Percentiles rank a stretch among this genome's conserved stretches.
Conservation (phyloP, 75 land plant genomes). For the Chamaecyparis obtusa region DNA sequence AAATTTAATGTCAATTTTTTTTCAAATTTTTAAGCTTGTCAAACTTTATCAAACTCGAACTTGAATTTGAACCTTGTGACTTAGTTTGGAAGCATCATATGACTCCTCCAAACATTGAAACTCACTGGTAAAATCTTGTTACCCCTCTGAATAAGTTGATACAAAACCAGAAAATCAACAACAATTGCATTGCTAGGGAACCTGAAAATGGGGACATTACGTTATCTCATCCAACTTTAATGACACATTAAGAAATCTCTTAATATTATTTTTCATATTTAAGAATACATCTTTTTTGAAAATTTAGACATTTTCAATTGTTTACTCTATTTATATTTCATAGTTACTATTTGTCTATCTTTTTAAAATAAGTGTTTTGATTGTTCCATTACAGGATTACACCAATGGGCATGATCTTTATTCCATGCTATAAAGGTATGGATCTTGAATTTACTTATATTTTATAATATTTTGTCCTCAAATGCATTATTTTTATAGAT, state of each 20-base stretch:
- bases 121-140: no score
- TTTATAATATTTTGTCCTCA: neutral
- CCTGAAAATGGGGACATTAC: no score
- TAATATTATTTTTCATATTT: neutral
- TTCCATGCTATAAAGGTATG: constrained; percentile 88
- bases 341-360: neutral
- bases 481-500: neutral
- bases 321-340: neutral
- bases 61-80: no score
- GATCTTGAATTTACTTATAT: neutral
- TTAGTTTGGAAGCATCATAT: no score
- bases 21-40: no score
- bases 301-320: neutral
- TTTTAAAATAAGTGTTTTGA: neutral
- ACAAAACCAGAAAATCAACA: no score
- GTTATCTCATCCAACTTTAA: neutral
- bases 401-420: constrained; percentile 95
- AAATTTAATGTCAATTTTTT: no score
- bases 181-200: no score
- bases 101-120: no score
- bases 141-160: no score
- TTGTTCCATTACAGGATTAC: constrained; percentile 54
- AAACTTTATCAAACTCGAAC: no score
- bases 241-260: neutral
- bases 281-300: neutral